Evolutionary conservation across 768 basidiomycete species (phyloP).

Genomic region (Calocera cornea): DNA sequence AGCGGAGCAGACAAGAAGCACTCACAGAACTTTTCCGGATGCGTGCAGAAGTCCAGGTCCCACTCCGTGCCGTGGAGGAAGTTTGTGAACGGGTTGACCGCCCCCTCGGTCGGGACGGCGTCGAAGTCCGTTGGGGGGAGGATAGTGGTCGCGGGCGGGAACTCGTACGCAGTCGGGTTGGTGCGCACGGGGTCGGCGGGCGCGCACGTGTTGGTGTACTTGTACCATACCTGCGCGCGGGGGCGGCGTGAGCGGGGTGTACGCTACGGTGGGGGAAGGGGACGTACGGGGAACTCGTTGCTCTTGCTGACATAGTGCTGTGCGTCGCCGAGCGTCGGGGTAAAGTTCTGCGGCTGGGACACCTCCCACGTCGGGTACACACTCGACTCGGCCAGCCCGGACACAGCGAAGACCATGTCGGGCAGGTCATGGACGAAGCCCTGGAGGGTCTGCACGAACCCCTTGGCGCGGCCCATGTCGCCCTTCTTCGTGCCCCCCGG

Average conservation of each 20-base stretch:
- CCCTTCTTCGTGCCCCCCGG: not conserved
- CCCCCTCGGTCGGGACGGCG: not conserved
- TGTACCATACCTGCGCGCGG: slow-evolving; percentile 2
- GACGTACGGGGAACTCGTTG: slow-evolving; percentile 2
- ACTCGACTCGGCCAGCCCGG: slow-evolving; percentile 17
- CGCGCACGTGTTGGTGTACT: slow-evolving; percentile 8
- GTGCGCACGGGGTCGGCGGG: not conserved
- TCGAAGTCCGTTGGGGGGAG: slow-evolving; percentile 2
- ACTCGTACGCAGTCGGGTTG: not conserved
- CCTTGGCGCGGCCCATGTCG: not conserved
- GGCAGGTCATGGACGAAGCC: not conserved
- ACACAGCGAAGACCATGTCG: slow-evolving; percentile 6
- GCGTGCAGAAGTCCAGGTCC: not conserved
- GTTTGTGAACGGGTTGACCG: not conserved
- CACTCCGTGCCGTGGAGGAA: not conserved
- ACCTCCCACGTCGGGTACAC: slow-evolving; percentile 16
- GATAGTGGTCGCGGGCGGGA: not conserved
- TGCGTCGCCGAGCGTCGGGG: slow-evolving; percentile 17
- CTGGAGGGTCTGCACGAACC: not conserved
- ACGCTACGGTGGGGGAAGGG: no score
- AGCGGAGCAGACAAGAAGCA: not conserved
- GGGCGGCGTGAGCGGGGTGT: not conserved
- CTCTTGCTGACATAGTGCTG: not conserved
- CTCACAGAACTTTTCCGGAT: slow-evolving; percentile 5
- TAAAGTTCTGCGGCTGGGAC: slow-evolving; percentile 19